A percentile compares a stretch with the other conserved stretches of the same genome.
phyloP scores from a whole-genome alignment of 306 rosid species.

The Dicorynia guianensis region DNA sequence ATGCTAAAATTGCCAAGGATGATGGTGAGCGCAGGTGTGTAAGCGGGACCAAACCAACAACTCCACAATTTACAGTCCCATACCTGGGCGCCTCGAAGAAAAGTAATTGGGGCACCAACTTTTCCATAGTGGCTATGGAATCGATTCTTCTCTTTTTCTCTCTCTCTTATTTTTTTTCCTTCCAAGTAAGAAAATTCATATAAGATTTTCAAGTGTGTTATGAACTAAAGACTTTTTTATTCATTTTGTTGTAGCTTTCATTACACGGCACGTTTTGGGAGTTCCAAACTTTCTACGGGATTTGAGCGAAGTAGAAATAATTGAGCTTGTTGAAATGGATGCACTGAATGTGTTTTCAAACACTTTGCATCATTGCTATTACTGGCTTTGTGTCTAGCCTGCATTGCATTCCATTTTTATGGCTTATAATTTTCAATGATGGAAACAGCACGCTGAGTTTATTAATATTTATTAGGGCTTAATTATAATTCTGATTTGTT shows the following conservation, averaged over 20 bases:
- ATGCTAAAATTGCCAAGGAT: background rate
- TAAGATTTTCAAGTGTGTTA: background rate
- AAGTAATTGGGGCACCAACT: slow-evolving; percentile 24
- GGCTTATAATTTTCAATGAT: background rate
- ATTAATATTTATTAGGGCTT: too few relatives aligned
- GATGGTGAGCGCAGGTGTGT: background rate
- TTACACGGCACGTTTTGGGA: slow-evolving; percentile 17
- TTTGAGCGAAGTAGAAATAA: background rate
- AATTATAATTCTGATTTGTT: too few relatives aligned
- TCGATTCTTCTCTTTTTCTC: slow-evolving; percentile 13
- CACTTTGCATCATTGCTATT: background rate
- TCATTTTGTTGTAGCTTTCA: slow-evolving; percentile 2
- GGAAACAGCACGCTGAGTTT: background rate
- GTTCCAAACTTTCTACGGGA: slow-evolving; percentile 21
- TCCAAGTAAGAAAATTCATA: slow-evolving; percentile 4
- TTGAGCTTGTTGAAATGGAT: too few relatives aligned
- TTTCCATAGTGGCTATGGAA: slow-evolving; percentile 28
- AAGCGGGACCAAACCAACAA: too few relatives aligned
- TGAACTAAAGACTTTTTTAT: background rate
- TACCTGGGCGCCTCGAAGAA: background rate
- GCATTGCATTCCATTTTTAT: too few relatives aligned
- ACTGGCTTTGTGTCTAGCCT: too few relatives aligned
- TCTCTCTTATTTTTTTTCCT: background rate
- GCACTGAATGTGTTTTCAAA: too few relatives aligned
- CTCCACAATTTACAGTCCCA: too few relatives aligned